Base-by-base conservation (phyloP, 805 yeast genomes). In the Cyberlindnera samutprakarnensis region DNA sequence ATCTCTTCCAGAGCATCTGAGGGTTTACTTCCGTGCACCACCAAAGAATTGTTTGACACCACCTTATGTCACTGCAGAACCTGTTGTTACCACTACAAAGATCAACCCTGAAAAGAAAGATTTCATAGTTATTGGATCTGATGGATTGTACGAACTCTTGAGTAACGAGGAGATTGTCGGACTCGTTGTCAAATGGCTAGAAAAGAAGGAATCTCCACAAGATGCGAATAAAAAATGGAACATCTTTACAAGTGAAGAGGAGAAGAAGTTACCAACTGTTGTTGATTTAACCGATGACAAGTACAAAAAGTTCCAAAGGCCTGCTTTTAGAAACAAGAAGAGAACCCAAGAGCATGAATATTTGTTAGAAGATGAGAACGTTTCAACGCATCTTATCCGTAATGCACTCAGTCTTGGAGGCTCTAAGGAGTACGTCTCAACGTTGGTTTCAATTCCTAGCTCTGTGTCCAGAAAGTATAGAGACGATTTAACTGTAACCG, bases 11-110 rank as follows among this genome's bases (percentile, higher is more conserved):
- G 79, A 79, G 29, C 78, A 84, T 45, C 69, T 78, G 39, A 78
- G 77, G 46, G 78, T 87, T 44, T 88, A 90, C 53, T 94, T 95
- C 22, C 71, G 90, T 52, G 72, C 83, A 16, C 63, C 64, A 26
- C 94, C 94, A 20, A 72, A 73, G 32, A 72, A 75, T 44, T 68
- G 85, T 38, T 65, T 76, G 38, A 80, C 96, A 2, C 98, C 98
- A 4, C 98, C 98, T 0, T 92, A 92, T 55, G 96, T 92, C 23
- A 92, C 98, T 1, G 97, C 98, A 1, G 88, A 81, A 54, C 98
- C 98, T 1, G 94, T 82, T 18, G 68, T 88, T 17, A 81, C 95
- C 3, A 78, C 95, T 2, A 80, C 88, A 10, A 75, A 78, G 48
- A 70, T 88, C 30, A 68, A 69, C 31, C 80, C 87, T 1, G 64